Percentiles rank a stretch among this genome's conserved stretches.
Conservation (phyloP, 73 alveolate genomes). For the Symbiodinium natans region DNA sequence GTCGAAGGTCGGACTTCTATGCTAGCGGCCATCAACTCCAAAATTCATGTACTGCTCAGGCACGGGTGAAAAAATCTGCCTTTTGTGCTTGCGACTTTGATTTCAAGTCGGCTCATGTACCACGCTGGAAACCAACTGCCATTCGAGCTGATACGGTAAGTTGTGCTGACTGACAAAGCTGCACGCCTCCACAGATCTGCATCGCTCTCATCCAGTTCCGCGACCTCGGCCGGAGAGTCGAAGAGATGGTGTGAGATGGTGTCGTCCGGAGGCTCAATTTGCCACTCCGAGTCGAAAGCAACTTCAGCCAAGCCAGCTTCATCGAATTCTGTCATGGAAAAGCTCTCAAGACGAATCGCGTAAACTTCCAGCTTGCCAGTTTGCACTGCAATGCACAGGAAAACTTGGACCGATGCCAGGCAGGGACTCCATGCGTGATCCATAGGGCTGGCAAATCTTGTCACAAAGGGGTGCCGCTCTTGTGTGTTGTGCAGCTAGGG, state of each 20-base stretch:
- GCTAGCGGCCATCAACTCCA: too few relatives aligned
- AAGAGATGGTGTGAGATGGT: background rate
- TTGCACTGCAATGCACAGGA: background rate
- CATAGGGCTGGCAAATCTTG: background rate
- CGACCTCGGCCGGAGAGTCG: background rate
- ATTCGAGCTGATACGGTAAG: too few relatives aligned
- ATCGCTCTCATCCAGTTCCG: background rate
- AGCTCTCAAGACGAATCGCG: background rate
- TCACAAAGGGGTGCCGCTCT: too few relatives aligned
- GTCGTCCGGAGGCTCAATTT: too few relatives aligned
- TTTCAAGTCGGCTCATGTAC: too few relatives aligned
- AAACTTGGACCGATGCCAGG: background rate
- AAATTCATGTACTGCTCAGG: too few relatives aligned
- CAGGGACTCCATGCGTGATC: background rate
- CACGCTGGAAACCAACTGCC: too few relatives aligned
- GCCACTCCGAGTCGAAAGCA: background rate
- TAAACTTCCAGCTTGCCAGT: background rate
- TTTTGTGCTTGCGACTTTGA: too few relatives aligned
- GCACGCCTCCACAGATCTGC: conserved; percentile 22
- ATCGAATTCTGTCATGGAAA: background rate
- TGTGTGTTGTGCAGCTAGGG: too few relatives aligned
- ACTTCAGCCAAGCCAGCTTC: background rate
- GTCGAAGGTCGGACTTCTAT: too few relatives aligned
- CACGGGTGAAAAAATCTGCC: too few relatives aligned
- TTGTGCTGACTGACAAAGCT: too few relatives aligned